Percentiles rank a stretch among this genome's conserved stretches.
These are phyloP conservation scores for Arthrobotrys musiformis DNA, from an alignment of 2,329 filamentous ascomycete genomes.

Conservation along the genomic window DNA sequence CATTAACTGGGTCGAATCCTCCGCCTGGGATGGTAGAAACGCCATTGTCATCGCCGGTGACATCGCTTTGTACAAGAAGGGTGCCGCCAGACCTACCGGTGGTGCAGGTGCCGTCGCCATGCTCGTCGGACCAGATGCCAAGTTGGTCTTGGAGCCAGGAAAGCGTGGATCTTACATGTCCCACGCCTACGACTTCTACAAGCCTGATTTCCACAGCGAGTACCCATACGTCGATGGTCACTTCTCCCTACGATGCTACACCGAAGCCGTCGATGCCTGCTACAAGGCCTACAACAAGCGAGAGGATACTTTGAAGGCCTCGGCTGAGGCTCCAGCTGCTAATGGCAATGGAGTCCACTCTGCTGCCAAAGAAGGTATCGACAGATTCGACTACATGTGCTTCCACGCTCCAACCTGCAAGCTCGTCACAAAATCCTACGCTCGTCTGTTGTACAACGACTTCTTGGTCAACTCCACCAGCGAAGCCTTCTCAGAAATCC, in stretches of 20 bases:
- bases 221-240: slow-evolving; percentile 87
- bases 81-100: slow-evolving; percentile 81
- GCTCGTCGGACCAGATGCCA: slow-evolving; percentile 80
- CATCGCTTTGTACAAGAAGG: slow-evolving; percentile 87
- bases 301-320: slow-evolving; percentile 71
- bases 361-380: slow-evolving; percentile 72
- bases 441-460: slow-evolving; percentile 85
- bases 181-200: slow-evolving; percentile 90
- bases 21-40: slow-evolving; percentile 84
- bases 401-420: slow-evolving; percentile 91
- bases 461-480: slow-evolving; percentile 77
- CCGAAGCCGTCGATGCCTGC: slow-evolving; percentile 79
- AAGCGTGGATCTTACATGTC: slow-evolving; percentile 82
- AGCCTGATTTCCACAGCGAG: slow-evolving; percentile 86
- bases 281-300: slow-evolving; percentile 83
- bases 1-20: slow-evolving; percentile 87
- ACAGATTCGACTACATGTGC: slow-evolving; percentile 83
- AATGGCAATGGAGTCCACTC: slow-evolving; percentile 62
- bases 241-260: slow-evolving; percentile 84
- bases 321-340: slow-evolving; percentile 65
- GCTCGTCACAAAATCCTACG: slow-evolving; percentile 85
- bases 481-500: slow-evolving; percentile 77
- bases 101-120: slow-evolving; percentile 82
- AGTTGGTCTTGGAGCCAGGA: slow-evolving; percentile 79
- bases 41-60: slow-evolving; percentile 83